Evolutionary conservation across 352 stramenopile species (phyloP).

Genomic region (Globisporangium cystogenes): DNA sequence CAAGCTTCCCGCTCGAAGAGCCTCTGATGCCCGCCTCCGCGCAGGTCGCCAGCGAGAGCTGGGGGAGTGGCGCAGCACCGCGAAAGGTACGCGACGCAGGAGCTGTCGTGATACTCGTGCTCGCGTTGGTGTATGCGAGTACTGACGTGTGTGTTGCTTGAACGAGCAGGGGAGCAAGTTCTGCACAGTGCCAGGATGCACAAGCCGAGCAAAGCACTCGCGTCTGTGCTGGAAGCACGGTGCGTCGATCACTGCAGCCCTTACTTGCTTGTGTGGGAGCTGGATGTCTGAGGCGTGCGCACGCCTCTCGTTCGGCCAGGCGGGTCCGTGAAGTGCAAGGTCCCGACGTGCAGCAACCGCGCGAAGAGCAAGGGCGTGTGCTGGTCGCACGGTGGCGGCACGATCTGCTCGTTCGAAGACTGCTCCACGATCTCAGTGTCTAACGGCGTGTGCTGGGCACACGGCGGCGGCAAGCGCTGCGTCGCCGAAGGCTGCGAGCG

Average conservation of each 20-base stretch:
- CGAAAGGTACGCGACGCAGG: background rate
- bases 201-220: conserved; percentile 39
- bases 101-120: background rate
- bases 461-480: conserved; percentile 19
- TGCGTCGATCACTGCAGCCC: background rate
- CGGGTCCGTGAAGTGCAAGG: conserved; percentile 51
- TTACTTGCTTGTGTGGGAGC: no score
- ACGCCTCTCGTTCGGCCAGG: background rate
- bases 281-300: no score
- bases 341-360: conserved; percentile 36
- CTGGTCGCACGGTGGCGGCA: conserved; percentile 54
- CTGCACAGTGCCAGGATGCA: conserved; percentile 45
- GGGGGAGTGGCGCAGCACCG: background rate
- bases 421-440: conserved; percentile 47
- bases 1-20: conserved; percentile 3
- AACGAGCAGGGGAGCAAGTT: conserved; percentile 40
- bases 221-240: conserved; percentile 45
- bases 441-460: conserved; percentile 47
- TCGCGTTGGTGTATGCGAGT: background rate
- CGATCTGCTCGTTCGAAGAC: conserved; percentile 29
- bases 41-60: background rate
- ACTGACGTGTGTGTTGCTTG: background rate
- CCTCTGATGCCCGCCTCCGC: background rate
- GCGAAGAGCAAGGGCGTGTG: conserved; percentile 52
- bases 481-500: conserved; percentile 12